phyloP scores from a whole-genome alignment of 2,329 filamentous ascomycete species.

The Fusarium denticulatum region DNA sequence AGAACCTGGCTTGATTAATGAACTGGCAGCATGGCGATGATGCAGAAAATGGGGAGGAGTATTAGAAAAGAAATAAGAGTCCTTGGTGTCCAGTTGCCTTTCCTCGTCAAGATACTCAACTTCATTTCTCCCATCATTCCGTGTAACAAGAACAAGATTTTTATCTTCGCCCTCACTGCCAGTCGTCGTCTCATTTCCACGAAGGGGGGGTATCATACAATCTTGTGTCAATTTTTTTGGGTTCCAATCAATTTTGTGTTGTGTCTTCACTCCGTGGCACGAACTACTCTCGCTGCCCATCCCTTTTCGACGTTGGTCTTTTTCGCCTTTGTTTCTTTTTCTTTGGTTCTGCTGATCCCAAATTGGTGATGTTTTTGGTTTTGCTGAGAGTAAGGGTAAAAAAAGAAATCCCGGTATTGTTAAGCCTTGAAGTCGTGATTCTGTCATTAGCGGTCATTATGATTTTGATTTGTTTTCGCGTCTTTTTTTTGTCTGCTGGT shows the following conservation, averaged over 20 bases:
- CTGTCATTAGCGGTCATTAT: conserved; percentile 37
- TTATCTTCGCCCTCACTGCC: conserved; percentile 16
- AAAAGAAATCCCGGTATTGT: conserved; percentile 4
- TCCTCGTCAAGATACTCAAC: background rate
- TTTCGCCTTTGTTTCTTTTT: conserved; percentile 11
- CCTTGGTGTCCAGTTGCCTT: conserved; percentile 11
- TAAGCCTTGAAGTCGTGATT: conserved; percentile 31
- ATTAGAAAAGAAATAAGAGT: conserved; percentile 11
- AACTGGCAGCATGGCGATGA: conserved; percentile 23
- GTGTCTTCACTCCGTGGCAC: conserved; percentile 27
- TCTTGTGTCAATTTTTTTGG: conserved; percentile 12
- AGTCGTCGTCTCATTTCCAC: conserved; percentile 33
- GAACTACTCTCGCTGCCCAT: conserved; percentile 32
- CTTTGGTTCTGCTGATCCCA: conserved; percentile 6
- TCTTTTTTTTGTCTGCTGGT: background rate
- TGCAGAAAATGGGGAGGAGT: conserved; percentile 21
- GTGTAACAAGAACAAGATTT: conserved; percentile 5
- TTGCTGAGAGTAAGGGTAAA: conserved; percentile 8
- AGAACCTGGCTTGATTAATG: conserved; percentile 32
- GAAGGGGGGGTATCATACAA: conserved; percentile 31
- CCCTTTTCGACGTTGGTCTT: conserved; percentile 24
- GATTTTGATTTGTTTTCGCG: conserved; percentile 5
- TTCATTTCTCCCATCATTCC: conserved; percentile 5
- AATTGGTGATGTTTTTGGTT: conserved; percentile 12
- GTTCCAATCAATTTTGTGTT: conserved; percentile 17